Evolutionary conservation across 768 basidiomycete species (phyloP), one percentile per base, ranked within the genome.

Genomic region (Lactarius trivialis): DNA sequence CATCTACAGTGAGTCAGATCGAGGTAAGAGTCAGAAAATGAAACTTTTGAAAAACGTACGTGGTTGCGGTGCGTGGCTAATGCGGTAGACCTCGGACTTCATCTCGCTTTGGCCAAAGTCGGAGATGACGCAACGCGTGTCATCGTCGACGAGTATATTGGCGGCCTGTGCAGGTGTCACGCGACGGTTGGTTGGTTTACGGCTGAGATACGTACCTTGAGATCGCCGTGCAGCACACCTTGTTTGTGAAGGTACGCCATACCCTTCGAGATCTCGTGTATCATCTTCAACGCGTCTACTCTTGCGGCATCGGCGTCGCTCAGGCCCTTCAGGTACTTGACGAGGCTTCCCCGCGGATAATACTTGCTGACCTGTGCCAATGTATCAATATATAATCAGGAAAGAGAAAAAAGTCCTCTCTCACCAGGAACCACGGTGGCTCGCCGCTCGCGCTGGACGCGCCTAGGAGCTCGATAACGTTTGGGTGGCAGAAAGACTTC

Each of bases 101-200:
- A 92, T 84, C 72, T 89, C 85, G 67, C 83, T 86, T 71, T 92
- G 87, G 0, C 89, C 90, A 71, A 94, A 93, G 70, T 93, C 90
- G 32, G 88, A 83, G 45, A 93, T 83, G 43, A 92, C 78, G 61
- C 89, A 92, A 51, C 76, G 80, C 2, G 81, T 77, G 1, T 78
- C 72, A 63, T 89, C 84, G 66, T 87, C 82, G 15, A 94, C 83
- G 2, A 93, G 81, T 17, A 93, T 81, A 69, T 94, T 93, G 2
- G 85, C 78, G 3, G 82, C 88, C 87, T 83, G 43, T n/a, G 9
- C 43, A 21, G 56, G 34, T 2, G 19, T 62, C 19, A 28, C 14
- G 30, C 56, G 2, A 36, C 21, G 12, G 26, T 54, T 14, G 26
- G 54, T 19, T 37, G 55, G 32, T 8, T 30, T 48, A 28, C 30